Base-by-base conservation (phyloP, 1,284 basidiomycete species). In the Fomitopsis pinicola region DNA sequence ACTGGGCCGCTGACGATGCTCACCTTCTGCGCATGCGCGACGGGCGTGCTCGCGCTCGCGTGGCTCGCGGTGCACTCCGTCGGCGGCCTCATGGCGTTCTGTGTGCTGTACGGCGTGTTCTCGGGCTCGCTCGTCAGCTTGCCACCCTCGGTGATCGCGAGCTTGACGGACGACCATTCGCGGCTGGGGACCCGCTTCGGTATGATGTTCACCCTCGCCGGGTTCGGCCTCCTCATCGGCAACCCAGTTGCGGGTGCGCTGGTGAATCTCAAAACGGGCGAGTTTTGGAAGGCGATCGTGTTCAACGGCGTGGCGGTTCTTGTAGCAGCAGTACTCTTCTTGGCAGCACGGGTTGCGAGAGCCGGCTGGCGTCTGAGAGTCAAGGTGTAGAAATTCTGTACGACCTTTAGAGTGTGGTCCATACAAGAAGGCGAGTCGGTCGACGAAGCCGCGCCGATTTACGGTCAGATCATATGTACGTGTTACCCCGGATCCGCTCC, bases 21-120 rank as follows among this genome's bases (percentile, higher is more conserved):
- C 28, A 53, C 65, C 10, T 58, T 59, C 19, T 59, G 59, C 33
- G 35, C 60, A 7, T n/a, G 61, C 22, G 46, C 42, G 22, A 57
- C 60, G 8, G 67, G 60, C 9, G 58, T 61, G 3, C 59, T 72
- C n/a, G 59, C 70, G 2, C 66, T 72, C 54, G 62, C 62, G 10
- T 60, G 71, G 59, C 62, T 71, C 40, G 67, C 67, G 22, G 61
- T 67, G 12, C 62, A 54, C 12, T 60, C 45, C 33, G 59, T 57
- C 9, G 66, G 61, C 0, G 68, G 68, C 15, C 58, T 65, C 35
- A 59, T 65, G 8, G 58, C 64, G 30, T 67, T 72, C 54, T 66
- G 66, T 1, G 48, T 70, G 28, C 53, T 72, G 33, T 72, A 69
- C 57, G 70, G 70, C n/a, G 67, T 72, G 63, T 68, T 71, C 62